Evolutionary conservation across 192 early-diverging fungal genomes (phyloP), one percentile per base, ranked within the genome.

Genomic region (Rhizoclosmatium globosum): DNA sequence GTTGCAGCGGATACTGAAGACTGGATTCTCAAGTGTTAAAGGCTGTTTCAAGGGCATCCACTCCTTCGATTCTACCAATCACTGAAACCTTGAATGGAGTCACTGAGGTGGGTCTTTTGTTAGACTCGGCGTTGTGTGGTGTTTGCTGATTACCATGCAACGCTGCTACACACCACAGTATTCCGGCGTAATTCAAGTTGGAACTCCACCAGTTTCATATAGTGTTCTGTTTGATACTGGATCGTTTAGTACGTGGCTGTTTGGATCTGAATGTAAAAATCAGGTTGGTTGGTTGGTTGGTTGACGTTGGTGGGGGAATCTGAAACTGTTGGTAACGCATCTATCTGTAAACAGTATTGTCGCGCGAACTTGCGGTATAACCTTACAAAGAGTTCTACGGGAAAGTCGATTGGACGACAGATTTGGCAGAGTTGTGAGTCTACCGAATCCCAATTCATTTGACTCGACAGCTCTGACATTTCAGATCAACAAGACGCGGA

Each of bases 211-310:
- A 4, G 75, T 85, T 50, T 72, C 47, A 2, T 79, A 83, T 67
- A 47, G 47, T 47, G 69, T 84, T 57, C 75, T 86, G 15, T 84
- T 88, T 60, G 87, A 88, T 60, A 86, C 82, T 31, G 87, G 87
- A 47, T 84, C 82, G 1, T 80, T 71, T 62, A 66, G 61, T 7
- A 56, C 85, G n/a, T 88, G 87, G 87, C 50, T 85, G 11, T 79
- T 81, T 44, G 68, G 82, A n/a, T 74, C 59, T 45, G 43, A 23
- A 42, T 79, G 79, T 64, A 81, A 59, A 31, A 53, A 17, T 53
- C 50, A 13, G 17, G 50, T 53, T 53, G 50, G 17, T 45, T 31
- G 31, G 50, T 53, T 53, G 6, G 6, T 53, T n/a, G n/a, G n/a
- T n/a, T n/a, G n/a, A n/a, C n/a, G 6, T 1, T 53, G 6, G 9